Evolutionary conservation across 345 rosid species (phyloP).

Genomic region (Pseudoturritis turrita): DNA sequence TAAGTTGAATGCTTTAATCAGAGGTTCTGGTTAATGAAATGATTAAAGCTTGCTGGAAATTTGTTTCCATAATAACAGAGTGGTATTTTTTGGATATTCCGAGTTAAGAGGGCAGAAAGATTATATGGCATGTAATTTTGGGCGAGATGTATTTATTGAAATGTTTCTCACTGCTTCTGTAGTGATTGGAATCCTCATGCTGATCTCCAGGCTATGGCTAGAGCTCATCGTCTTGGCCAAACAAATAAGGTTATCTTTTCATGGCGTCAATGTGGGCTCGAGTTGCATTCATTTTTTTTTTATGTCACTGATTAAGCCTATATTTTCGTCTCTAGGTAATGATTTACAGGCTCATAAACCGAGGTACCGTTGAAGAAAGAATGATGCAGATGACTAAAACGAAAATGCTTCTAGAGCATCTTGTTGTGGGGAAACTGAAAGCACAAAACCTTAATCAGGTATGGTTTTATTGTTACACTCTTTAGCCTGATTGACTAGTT

Average conservation of each 20-base stretch:
- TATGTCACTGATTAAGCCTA: constrained; percentile 2
- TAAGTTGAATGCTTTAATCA: not conserved
- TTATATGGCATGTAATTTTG: not conserved
- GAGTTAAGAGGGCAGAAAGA: not conserved
- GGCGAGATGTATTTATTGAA: not conserved
- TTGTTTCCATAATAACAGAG: not conserved
- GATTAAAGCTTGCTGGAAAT: not conserved
- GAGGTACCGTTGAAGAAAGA: constrained; percentile 77
- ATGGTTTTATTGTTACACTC: constrained; percentile 1
- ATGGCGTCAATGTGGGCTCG: not conserved
- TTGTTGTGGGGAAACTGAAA: constrained; percentile 85
- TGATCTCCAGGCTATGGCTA: constrained; percentile 97
- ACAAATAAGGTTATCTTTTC: constrained; percentile 58
- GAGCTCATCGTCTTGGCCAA: constrained; percentile 95
- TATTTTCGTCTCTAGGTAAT: constrained; percentile 53
- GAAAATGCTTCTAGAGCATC: constrained; percentile 94
- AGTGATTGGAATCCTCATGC: constrained; percentile 99
- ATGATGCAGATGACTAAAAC: constrained; percentile 84
- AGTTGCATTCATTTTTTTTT: not conserved
- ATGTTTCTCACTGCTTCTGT: constrained; percentile 20
- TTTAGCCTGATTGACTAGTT: not conserved
- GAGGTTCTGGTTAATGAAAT: not conserved
- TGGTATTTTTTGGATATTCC: not conserved
- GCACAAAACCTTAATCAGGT: constrained; percentile 77
- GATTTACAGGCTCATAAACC: constrained; percentile 71